Base-by-base conservation (phyloP, 768 basidiomycete species). In the Leccinum ochraceum region DNA sequence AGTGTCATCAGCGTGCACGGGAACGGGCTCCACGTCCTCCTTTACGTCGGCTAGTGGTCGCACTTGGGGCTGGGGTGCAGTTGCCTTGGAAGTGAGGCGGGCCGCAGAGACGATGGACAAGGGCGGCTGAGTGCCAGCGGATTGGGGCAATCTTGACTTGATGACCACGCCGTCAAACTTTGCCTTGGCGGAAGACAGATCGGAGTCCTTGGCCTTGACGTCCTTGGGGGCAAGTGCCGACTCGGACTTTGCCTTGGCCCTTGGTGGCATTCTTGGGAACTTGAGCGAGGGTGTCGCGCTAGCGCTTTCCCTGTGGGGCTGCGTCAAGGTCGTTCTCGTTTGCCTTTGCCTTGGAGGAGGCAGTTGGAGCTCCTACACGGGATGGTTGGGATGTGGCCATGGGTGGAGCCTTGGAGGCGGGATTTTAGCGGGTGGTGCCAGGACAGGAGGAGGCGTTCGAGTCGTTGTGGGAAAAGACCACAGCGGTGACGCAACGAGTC, bases 211-310 rank as follows among this genome's bases (percentile, higher is more conserved):
- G 54, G 81, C 83, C 76, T 91, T 91, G 56, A 60, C 64, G n/a
- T 68, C 70, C 56, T 67, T 69, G 7, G 68, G 58, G 0, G 62
- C 69, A 39, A 81, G 82, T 49, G 69, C 59, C 50, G 63, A 67
- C 61, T 78, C 24, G 24, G 24, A 26, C 24, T 26, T 26, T 26
- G 24, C 24, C 24, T 78, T 63, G 80, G 24, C 24, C 65, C 61
- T 71, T 75, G 59, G 65, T 69, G 37, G 74, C 80, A 66, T 83
- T 85, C 67, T 86, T 85, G 3, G 78, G 77, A 49, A 92, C 87
- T 69, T 93, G 92, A 17, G 83, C 83, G 46, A 93, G 78, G 0
- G 86, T 89, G 54, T 87, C 86, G 20, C 91, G 87, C 72, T 92
- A 92, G 58, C 89, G 83, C 71, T 90, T 90, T 37, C 81, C 84